These are phyloP conservation scores for Trichophyton simii DNA, from an alignment of 2,329 filamentous ascomycete species.

Conservation along the genomic window DNA sequence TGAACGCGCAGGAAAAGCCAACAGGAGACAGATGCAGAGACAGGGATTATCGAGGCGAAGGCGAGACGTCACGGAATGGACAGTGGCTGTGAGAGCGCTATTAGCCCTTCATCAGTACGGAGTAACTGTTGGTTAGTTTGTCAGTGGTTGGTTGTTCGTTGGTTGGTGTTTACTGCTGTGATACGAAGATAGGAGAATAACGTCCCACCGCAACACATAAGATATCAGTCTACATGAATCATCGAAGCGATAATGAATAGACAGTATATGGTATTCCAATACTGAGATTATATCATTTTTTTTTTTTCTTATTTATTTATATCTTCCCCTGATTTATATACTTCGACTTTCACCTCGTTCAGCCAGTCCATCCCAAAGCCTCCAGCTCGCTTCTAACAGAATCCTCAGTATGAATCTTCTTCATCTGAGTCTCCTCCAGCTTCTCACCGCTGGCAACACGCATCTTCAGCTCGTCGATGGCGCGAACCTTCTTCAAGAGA, in stretches of 20 bases:
- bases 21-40: not conserved
- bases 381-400: slow-evolving; percentile 74
- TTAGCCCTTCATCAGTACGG: not conserved
- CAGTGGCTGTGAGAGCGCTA: not conserved
- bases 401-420: slow-evolving; percentile 89
- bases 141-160: not conserved
- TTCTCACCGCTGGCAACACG: slow-evolving; percentile 87
- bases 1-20: not conserved
- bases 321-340: not conserved
- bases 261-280: not conserved
- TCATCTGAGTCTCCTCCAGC: slow-evolving; percentile 93
- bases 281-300: not conserved
- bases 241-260: not conserved
- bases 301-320: not conserved
- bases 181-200: too few relatives aligned
- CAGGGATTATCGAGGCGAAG: not conserved
- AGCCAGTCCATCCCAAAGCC: slow-evolving; percentile 40
- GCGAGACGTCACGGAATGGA: not conserved
- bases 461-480: slow-evolving; percentile 98
- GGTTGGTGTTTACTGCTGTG: not conserved
- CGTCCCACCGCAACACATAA: too few relatives aligned
- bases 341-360: not conserved
- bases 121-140: not conserved
- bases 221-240: not conserved
- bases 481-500: slow-evolving; percentile 90